Evolutionary conservation across 176 grass and related monocot species (phyloP), one percentile per base, ranked within the genome.

Genomic region (Eragrostis curvula): DNA sequence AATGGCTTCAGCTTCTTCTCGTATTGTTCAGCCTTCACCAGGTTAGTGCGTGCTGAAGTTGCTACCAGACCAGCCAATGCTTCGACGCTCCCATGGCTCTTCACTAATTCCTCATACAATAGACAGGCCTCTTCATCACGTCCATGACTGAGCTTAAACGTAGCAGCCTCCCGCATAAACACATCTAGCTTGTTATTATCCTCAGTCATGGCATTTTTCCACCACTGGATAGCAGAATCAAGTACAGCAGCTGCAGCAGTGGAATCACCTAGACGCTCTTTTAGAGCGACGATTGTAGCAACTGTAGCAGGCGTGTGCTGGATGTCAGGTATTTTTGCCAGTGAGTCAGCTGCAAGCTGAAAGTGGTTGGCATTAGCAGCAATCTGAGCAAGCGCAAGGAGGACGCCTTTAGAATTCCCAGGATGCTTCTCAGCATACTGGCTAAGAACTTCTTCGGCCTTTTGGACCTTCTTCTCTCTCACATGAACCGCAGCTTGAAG

Each of bases 181-280:
- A 94, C 30, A 45, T 90, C 93, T 75, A 99, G 79, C 51, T 92
- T 96, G 61, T 51, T 90, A 61, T 51, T 91, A 61, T 99, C 89
- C 87, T 89, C 93, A 12, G 74, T 88, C 91, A 99, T 99, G 72
- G 90, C 51, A 84, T 95, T 94, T 82, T 93, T 92, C 95, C 92
- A 98, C 86, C 95, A 91, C 43, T 85, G 68, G 59, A 98, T 93
- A 60, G 95, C 86, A 82, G 85, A 85, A 81, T 91, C 86, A 69
- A 94, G 88, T 65, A 98, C 90, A 18, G 84, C 84, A 55, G 66
- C 52, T 25, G 90, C 92, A 66, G 55, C 73, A 68, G 48, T 72
- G n/a, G 87, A 79, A 70, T 98, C 85, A 71, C 90, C 90, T 53
- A 93, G 78, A 27, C 86, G 92, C 77, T 90, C 90, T 85, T 80